Conservation (phyloP, 331 rosid genomes). For the Saraca asoca region DNA sequence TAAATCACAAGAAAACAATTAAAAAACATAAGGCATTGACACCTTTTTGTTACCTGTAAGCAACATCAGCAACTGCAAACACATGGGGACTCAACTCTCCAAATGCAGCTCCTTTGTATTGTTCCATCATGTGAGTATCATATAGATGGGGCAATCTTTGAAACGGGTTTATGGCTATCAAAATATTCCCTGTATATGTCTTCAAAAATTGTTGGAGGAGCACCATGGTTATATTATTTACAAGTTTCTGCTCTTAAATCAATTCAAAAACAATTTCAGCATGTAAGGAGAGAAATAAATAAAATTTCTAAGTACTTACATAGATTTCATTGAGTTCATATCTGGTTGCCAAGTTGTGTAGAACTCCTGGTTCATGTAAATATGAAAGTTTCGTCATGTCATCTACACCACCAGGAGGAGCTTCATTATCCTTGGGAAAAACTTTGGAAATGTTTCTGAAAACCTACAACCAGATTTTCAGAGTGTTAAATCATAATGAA, state of each 20-base stretch:
- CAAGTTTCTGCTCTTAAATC: conserved; percentile 29
- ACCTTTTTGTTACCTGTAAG: conserved; percentile 70
- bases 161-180: conserved; percentile 94
- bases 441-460: conserved; percentile 76
- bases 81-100: conserved; percentile 98
- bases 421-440: conserved; percentile 89
- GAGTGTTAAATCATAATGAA: conserved; percentile 33
- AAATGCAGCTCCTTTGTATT: conserved; percentile 88
- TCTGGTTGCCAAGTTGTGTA: conserved; percentile 87
- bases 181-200: conserved; percentile 95
- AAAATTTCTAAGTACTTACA: conserved; percentile 47
- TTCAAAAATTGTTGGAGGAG: conserved; percentile 46
- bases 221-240: conserved; percentile 27
- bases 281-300: not conserved
- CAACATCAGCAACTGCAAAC: conserved; percentile 97
- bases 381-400: conserved; percentile 97
- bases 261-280: conserved; percentile 26
- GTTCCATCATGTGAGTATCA: conserved; percentile 97
- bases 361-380: conserved; percentile 97
- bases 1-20: conserved; percentile 19
- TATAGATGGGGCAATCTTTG: conserved; percentile 93
- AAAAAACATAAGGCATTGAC: conserved; percentile 1
- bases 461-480: conserved; percentile 56
- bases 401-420: conserved; percentile 98
- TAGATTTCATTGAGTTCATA: conserved; percentile 96